Evolutionary conservation across 2,329 filamentous ascomycete genomes (phyloP).

Genomic region (Diplodia sapinea): DNA sequence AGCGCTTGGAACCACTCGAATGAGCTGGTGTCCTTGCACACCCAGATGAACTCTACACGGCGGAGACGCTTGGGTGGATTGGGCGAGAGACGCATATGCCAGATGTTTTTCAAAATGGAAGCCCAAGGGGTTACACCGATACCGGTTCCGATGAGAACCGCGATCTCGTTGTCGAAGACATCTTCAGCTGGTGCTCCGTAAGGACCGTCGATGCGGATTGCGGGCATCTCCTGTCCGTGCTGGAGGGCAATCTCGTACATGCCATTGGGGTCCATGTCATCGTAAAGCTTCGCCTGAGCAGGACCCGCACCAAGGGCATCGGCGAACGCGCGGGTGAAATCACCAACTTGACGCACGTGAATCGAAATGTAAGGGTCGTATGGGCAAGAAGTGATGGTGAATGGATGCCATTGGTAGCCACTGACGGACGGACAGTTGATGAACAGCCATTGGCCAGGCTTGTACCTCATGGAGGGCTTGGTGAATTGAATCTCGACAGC

Average conservation of each 20-base stretch:
- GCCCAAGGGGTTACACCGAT: conserved; percentile 90
- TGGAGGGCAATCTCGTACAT: conserved; percentile 98
- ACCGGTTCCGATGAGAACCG: conserved; percentile 82
- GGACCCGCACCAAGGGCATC: conserved; percentile 91
- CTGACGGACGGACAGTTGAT: conserved; percentile 90
- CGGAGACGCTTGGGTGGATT: conserved; percentile 88
- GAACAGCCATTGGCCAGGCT: conserved; percentile 98
- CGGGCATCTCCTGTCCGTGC: conserved; percentile 91
- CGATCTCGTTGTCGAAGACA: conserved; percentile 92
- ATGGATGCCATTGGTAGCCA: conserved; percentile 91
- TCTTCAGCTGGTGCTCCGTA: conserved; percentile 98
- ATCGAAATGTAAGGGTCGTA: conserved; percentile 94
- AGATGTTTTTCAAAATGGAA: conserved; percentile 93
- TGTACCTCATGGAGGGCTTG: conserved; percentile 97
- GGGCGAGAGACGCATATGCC: conserved; percentile 88
- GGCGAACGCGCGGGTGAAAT: conserved; percentile 93
- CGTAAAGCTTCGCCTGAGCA: conserved; percentile 87
- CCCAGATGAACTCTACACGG: conserved; percentile 98
- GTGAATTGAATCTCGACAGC: conserved; percentile 96
- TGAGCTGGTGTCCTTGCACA: conserved; percentile 91
- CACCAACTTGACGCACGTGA: conserved; percentile 94
- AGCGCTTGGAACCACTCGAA: conserved; percentile 99
- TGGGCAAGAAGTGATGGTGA: conserved; percentile 98
- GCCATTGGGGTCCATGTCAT: conserved; percentile 86
- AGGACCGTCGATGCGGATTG: conserved; percentile 87